Percentiles rank a stretch among this genome's conserved stretches.
phyloP scores from a whole-genome alignment of 2,329 filamentous ascomycete genomes.

The Xylariaceae sp. region DNA sequence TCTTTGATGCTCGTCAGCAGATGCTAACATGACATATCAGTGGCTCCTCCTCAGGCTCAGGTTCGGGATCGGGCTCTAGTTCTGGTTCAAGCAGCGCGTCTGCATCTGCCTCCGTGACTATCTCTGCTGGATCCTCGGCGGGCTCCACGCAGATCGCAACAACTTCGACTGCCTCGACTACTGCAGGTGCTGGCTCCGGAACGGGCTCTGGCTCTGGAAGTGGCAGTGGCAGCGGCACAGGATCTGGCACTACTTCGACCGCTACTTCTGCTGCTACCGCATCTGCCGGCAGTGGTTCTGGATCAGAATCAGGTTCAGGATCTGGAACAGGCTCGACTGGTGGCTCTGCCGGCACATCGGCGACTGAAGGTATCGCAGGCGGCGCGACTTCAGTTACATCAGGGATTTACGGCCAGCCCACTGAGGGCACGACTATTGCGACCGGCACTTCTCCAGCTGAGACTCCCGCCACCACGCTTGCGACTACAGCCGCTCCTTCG shows the following conservation, averaged over 20 bases:
- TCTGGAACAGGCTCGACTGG: constrained; percentile 4
- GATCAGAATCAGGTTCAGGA: constrained; percentile 10
- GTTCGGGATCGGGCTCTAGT: constrained; percentile 7
- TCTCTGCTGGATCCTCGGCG: not conserved
- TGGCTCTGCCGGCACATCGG: constrained; percentile 9
- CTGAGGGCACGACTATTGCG: constrained; percentile 10
- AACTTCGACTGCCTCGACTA: not conserved
- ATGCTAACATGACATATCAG: not conserved
- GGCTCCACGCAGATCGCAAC: not conserved
- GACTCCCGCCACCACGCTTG: constrained; percentile 8
- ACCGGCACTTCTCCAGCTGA: constrained; percentile 3
- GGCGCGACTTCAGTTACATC: constrained; percentile 10
- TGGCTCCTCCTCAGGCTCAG: constrained; percentile 5
- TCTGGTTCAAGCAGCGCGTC: not conserved
- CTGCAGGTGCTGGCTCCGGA: constrained; percentile 7
- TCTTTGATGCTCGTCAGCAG: too few relatives aligned
- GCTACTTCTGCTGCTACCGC: constrained; percentile 4
- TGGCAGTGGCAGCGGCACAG: constrained; percentile 1
- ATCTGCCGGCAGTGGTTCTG: not conserved
- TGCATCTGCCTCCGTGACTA: not conserved
- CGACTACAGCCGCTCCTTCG: constrained; percentile 4
- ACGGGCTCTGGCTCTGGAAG: constrained; percentile 6
- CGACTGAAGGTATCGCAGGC: constrained; percentile 6
- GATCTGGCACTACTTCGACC: constrained; percentile 3
- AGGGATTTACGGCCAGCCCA: constrained; percentile 19